phyloP scores from a whole-genome alignment of 2,329 filamentous ascomycete species.

The Catunica adiposa region DNA sequence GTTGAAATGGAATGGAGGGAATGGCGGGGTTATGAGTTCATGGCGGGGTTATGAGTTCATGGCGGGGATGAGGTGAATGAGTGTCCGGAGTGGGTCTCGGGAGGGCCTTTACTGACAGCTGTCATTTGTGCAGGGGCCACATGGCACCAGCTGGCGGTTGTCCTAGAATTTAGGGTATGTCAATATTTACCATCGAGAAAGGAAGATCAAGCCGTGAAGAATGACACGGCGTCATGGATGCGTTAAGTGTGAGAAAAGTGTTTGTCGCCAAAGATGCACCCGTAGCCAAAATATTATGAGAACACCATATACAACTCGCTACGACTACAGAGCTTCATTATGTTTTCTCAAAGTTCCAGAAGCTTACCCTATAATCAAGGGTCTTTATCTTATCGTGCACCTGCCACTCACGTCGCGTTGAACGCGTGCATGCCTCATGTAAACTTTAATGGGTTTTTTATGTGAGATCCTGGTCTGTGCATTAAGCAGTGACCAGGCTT shows the following conservation, averaged over 20 bases:
- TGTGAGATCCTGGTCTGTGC: not conserved
- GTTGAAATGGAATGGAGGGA: not conserved
- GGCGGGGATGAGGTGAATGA: not conserved
- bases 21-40: not conserved
- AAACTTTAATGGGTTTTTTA: constrained; percentile 10
- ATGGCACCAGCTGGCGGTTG: not conserved
- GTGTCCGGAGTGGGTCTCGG: too few relatives aligned
- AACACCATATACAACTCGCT: too few relatives aligned
- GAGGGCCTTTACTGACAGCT: not conserved
- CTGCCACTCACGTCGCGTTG: not conserved
- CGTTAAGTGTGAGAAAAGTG: too few relatives aligned
- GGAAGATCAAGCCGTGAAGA: too few relatives aligned
- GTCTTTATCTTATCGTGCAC: not conserved
- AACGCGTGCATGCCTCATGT: constrained; percentile 4
- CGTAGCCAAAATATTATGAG: too few relatives aligned
- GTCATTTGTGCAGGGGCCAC: not conserved
- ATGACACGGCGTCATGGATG: too few relatives aligned
- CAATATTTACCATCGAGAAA: too few relatives aligned
- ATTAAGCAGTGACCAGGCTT: not conserved
- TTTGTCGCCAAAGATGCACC: too few relatives aligned
- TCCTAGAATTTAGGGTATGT: not conserved
- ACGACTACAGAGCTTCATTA: too few relatives aligned
- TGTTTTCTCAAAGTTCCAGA: too few relatives aligned
- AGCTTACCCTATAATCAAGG: not conserved
- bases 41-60: not conserved